Percentiles rank a stretch among this genome's conserved stretches.
These are phyloP conservation scores for Pseudocercospora vitis DNA, from an alignment of 2,329 filamentous ascomycete genomes.

Conservation along the genomic window DNA sequence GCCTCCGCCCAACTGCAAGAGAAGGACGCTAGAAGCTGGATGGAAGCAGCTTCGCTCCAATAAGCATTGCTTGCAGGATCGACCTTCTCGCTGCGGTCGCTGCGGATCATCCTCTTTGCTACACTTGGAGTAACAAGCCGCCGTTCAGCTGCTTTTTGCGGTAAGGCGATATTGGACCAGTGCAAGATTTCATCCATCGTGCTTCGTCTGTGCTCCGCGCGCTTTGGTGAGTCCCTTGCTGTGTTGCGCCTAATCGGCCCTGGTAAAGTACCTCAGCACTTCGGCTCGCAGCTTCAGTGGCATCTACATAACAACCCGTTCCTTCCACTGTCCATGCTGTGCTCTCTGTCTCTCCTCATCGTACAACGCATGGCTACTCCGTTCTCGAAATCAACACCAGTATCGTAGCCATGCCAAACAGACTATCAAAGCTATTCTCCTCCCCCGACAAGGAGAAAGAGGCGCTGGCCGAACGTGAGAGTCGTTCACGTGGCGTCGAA, in stretches of 20 bases:
- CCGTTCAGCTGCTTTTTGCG: neutral
- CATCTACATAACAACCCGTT: slow-evolving; percentile 3
- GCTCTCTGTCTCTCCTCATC: no score
- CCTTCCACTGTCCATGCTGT: no score
- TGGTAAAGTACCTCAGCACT: no score
- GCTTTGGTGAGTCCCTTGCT: no score
- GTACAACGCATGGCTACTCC: neutral
- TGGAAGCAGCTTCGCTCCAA: slow-evolving; percentile 2
- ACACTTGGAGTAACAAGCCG: neutral
- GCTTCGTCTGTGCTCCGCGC: neutral
- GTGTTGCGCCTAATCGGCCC: slow-evolving; percentile 6
- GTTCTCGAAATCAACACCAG: neutral
- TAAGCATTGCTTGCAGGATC: neutral
- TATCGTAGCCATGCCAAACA: slow-evolving; percentile 29
- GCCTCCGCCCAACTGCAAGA: slow-evolving; percentile 20
- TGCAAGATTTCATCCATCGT: neutral
- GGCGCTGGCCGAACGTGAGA: slow-evolving; percentile 30
- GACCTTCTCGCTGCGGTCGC: neutral
- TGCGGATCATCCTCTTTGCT: slow-evolving; percentile 1
- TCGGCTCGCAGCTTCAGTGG: no score
- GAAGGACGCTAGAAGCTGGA: slow-evolving; percentile 14
- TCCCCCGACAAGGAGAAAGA: slow-evolving; percentile 34
- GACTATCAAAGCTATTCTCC: slow-evolving; percentile 34
- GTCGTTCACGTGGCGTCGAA: slow-evolving; percentile 16
- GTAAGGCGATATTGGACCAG: neutral